Base-by-base conservation (phyloP, 2,329 filamentous ascomycete genomes). In the Ophiocordyceps camponoti-floridani region DNA sequence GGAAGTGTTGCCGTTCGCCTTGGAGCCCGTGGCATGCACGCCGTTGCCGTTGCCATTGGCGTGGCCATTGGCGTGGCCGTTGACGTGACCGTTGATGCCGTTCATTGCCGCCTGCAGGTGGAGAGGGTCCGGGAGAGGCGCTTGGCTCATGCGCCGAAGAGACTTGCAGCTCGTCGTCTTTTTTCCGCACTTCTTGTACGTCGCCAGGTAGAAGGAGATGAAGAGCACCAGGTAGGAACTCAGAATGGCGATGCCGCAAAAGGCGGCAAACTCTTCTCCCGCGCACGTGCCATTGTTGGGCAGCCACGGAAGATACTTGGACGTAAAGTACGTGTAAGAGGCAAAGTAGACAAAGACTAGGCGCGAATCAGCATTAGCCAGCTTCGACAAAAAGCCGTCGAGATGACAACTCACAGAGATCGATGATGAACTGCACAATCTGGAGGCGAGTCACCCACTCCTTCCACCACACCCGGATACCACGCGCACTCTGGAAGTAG, bases 391-490 rank as follows among this genome's bases (percentile, higher is more conserved):
- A 8, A 37, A n/a, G 33, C 33, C 33, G 16, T 37, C 14, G 12
- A 37, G 4, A n/a, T 9, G 4, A 10, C 41, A 7, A 65, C 81
- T 59, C 77, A 88, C 84, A 87, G 49, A 96, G 82, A 66, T 95
- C 89, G 63, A 96, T 89, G 62, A 96, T 76, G 69, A 96, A 96
- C 64, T 96, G 89, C 57, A 84, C 78, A 65, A 96, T 96, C 68
- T 96, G 89, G 59, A 95, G 82, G 60, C 88, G 84, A 55, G 89
- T 96, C 62, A 96, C 93, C 82, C 89, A 96, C 69, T 95, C 86
- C 82, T 96, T 96, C 89, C 89, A 96, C 88, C 88, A 95, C 67
- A 95, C 91, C 58, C 81, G 82, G 64, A 96, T 78, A 54, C 91
- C 91, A 55, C 89, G 87, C 45, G 89, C 88, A 59, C 85, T 89